Base-by-base conservation (phyloP, 495 filamentous ascomycete genomes). In the Aeminium ludgeri region DNA sequence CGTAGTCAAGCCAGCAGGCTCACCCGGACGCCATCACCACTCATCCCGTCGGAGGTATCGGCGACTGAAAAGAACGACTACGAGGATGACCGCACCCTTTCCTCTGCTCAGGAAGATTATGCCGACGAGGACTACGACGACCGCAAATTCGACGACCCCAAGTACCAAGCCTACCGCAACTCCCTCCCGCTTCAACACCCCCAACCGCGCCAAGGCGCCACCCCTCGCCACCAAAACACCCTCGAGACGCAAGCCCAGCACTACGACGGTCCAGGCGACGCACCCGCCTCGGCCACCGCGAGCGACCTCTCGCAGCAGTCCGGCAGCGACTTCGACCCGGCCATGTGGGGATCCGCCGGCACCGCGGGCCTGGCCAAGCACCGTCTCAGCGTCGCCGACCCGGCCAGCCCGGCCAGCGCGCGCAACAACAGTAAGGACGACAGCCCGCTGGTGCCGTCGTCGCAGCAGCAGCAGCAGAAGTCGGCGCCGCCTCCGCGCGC, bases 111-210 rank as follows among this genome's bases (percentile, higher is more conserved):
- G 15, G 11, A 38, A 10, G 36, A 46, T 8, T 17, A 17, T 6
- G 34, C 3, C 16, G 23, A 25, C 23, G 20, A 12, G 20, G 40
- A 46, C 8, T 39, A 43, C n/a, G 31, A 38, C 11, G 67, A 71
- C 32, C 55, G 73, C 48, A 61, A 69, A 13, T 81, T 83, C 17
- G 86, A 93, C 54, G 78, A 83, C 42, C 83, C 86, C 23, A 91
- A 92, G 56, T 93, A 93, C 56, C 76, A 82, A 52, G 83, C 82
- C 13, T 82, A 93, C 58, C 82, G 86, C 36, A 81, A 89, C 55
- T 91, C 82, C 34, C 61, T 92, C 20, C 85, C 86, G 53, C 63
- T 95, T 6, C 76, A 86, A 56, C 86, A 95, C 59, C 86, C 86
- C 12, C 86, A 95, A 55, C 86, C 86, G 20, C 74, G 82, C 11